phyloP scores from a whole-genome alignment of 2,329 filamentous ascomycete genomes.

The Curvularia eragrostidis region DNA sequence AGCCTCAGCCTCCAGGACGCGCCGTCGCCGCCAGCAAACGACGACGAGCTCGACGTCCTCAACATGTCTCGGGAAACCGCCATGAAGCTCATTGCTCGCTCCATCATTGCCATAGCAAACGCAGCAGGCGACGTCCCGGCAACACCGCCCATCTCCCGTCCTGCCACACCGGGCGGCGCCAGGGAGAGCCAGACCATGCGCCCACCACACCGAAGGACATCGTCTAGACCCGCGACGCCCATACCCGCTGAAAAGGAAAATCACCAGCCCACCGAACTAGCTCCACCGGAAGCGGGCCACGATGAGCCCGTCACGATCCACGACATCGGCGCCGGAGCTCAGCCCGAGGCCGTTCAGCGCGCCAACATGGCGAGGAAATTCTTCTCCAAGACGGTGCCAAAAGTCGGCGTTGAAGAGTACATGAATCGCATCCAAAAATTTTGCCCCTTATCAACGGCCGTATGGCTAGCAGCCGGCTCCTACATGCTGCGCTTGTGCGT shows the following conservation, averaged over 20 bases:
- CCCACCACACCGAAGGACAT: constrained; percentile 46
- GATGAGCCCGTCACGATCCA: constrained; percentile 56
- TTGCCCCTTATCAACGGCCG: constrained; percentile 91
- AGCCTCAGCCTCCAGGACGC: constrained; percentile 44
- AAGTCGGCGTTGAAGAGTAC: constrained; percentile 84
- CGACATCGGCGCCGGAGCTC: constrained; percentile 67
- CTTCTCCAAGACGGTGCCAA: constrained; percentile 85
- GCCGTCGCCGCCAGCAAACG: constrained; percentile 49
- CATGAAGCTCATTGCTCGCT: constrained; percentile 76
- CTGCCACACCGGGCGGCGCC: constrained; percentile 60
- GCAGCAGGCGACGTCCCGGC: constrained; percentile 80
- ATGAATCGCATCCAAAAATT: constrained; percentile 84
- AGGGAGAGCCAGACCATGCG: constrained; percentile 36
- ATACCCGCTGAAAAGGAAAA: constrained; percentile 52
- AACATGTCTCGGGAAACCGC: constrained; percentile 75
- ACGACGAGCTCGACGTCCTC: constrained; percentile 70
- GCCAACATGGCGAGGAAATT: constrained; percentile 90
- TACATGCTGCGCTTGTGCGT: constrained; percentile 86
- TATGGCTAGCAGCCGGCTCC: constrained; percentile 86
- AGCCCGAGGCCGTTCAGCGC: constrained; percentile 78
- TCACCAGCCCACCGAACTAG: constrained; percentile 51
- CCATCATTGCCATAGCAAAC: constrained; percentile 66
- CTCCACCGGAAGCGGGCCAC: constrained; percentile 59
- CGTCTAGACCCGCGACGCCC: constrained; percentile 49
- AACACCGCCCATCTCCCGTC: constrained; percentile 72